Conservation (phyloP, 116 monocot genomes). For the Zostera marina region DNA sequence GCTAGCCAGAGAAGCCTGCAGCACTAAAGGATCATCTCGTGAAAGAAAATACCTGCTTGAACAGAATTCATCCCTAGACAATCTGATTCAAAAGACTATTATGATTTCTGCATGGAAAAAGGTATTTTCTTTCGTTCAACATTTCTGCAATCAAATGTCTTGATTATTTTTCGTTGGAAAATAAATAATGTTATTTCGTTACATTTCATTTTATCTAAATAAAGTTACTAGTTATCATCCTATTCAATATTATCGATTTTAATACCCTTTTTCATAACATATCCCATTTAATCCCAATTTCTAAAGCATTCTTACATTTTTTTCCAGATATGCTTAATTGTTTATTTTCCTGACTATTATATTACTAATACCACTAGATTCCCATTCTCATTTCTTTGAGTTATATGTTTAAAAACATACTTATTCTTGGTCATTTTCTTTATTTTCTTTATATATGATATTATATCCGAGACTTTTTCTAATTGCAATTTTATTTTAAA, state of each 20-base stretch:
- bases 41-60: constrained; percentile 65
- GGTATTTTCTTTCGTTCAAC: constrained; percentile 14
- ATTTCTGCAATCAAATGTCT: not conserved
- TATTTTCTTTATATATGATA: not conserved
- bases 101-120: constrained; percentile 72
- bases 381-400: no score
- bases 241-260: no score
- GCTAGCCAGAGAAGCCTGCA: constrained; percentile 33
- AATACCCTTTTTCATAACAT: no score
- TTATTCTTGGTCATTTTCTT: not conserved
- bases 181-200: not conserved
- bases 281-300: no score
- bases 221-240: no score
- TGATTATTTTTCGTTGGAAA: not conserved
- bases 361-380: no score
- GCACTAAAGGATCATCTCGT: constrained; percentile 43
- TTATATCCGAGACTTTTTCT: not conserved
- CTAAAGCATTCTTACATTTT: no score
- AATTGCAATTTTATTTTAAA: not conserved
- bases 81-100: constrained; percentile 49
- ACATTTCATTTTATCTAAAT: no score
- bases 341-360: no score
- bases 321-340: no score
- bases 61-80: constrained; percentile 43
- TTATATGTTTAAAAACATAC: no score